Percentiles rank a stretch among this genome's conserved stretches.
These are phyloP conservation scores for Cymbidium sinense DNA, from an alignment of 106 monocot genomes.

Conservation along the genomic window DNA sequence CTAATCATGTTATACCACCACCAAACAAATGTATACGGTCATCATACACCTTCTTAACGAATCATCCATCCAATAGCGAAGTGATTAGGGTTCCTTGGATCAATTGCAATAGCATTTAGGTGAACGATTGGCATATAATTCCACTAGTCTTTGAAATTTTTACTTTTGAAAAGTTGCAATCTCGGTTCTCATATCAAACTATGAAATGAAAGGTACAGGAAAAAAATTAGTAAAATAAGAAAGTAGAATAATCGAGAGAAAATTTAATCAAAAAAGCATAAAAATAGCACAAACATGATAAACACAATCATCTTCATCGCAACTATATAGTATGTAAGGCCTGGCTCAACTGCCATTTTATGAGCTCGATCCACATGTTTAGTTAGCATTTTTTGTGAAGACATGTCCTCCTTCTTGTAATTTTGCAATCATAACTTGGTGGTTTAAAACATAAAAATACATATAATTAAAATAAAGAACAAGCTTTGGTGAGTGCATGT, in stretches of 20 bases:
- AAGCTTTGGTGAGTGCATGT: background rate
- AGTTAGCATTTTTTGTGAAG: conserved; percentile 39
- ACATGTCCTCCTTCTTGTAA: conserved; percentile 50
- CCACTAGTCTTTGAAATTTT: conserved; percentile 23
- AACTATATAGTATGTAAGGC: conserved; percentile 83
- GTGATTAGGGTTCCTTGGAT: conserved; percentile 58
- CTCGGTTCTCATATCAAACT: conserved; percentile 80
- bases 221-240: background rate
- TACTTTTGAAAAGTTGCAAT: conserved; percentile 60
- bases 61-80: conserved; percentile 77
- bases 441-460: background rate
- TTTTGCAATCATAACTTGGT: conserved; percentile 63
- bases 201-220: conserved; percentile 5
- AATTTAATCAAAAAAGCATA: background rate
- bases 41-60: conserved; percentile 73
- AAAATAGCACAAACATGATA: conserved; percentile 32
- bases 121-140: conserved; percentile 22
- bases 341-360: conserved; percentile 76
- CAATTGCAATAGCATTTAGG: conserved; percentile 74
- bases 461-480: too few species aligned
- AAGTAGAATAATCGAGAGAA: background rate
- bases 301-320: conserved; percentile 79
- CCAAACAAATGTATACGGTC: conserved; percentile 75
- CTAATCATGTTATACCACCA: conserved; percentile 75
- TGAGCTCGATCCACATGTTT: conserved; percentile 67